A percentile compares a stretch with the other conserved stretches of the same genome.
Conservation (phyloP, 306 rosid genomes). For the Vachellia pachyceras region DNA sequence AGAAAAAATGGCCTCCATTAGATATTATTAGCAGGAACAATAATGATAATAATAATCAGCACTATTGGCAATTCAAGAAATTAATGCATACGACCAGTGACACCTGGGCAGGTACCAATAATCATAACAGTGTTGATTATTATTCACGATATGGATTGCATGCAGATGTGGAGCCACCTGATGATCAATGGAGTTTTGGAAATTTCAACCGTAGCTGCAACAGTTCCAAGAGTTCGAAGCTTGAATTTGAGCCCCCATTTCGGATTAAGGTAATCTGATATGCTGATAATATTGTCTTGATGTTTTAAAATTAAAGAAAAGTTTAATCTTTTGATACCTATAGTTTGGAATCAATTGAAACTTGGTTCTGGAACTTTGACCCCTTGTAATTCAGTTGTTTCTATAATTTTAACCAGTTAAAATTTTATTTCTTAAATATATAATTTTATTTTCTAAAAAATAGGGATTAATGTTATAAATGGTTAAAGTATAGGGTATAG, state of each 20-base stretch:
- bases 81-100: slow-evolving; percentile 7
- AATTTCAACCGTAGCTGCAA: not conserved
- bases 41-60: not conserved
- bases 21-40: slow-evolving; percentile 29
- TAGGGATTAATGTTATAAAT: too few species aligned
- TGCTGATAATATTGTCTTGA: too few species aligned
- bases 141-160: slow-evolving; percentile 33
- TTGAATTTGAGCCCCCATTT: slow-evolving; percentile 51
- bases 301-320: too few species aligned
- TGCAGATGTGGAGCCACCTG: slow-evolving; percentile 22
- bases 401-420: too few species aligned
- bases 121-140: not conserved
- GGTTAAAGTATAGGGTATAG: too few species aligned
- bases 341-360: too few species aligned
- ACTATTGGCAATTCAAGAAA: slow-evolving; percentile 42
- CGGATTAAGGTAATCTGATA: slow-evolving; percentile 46
- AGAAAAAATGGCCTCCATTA: slow-evolving; percentile 58
- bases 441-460: too few species aligned
- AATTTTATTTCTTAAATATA: too few species aligned
- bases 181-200: not conserved
- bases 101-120: slow-evolving; percentile 10
- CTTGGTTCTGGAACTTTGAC: too few species aligned
- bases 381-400: too few species aligned
- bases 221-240: slow-evolving; percentile 14
- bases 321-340: too few species aligned